Evolutionary conservation across 768 basidiomycete genomes (phyloP).

Genomic region (Termitomyces bulborhizus): DNA sequence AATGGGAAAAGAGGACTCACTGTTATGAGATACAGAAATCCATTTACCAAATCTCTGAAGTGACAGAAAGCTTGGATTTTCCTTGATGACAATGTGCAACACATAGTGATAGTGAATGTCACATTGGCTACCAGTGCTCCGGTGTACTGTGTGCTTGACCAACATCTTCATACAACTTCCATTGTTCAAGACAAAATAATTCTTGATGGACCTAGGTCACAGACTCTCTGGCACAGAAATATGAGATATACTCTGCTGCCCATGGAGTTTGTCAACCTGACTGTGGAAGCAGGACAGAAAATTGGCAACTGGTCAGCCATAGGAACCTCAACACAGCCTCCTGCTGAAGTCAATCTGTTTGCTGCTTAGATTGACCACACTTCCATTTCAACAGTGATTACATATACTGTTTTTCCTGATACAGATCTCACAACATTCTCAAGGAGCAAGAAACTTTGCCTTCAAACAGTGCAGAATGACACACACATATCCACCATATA

Average conservation of each 20-base stretch:
- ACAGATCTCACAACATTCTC: constrained; percentile 31
- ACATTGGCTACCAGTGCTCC: constrained; percentile 37
- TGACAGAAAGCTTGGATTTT: constrained; percentile 77
- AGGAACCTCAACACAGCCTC: constrained; percentile 57
- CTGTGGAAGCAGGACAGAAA: constrained; percentile 37
- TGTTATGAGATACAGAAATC: constrained; percentile 65
- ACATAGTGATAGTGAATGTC: constrained; percentile 53
- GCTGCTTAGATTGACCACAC: constrained; percentile 52
- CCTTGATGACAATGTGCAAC: constrained; percentile 55
- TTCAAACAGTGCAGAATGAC: constrained; percentile 42
- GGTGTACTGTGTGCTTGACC: constrained; percentile 63
- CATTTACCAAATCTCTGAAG: constrained; percentile 41
- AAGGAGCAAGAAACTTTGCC: constrained; percentile 15
- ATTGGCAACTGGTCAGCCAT: constrained; percentile 57
- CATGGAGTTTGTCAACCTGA: constrained; percentile 25
- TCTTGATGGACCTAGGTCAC: constrained; percentile 11
- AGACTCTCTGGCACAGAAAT: constrained; percentile 56
- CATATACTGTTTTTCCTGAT: constrained; percentile 56
- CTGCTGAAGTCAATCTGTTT: constrained; percentile 56
- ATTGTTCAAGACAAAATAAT: constrained; percentile 35
- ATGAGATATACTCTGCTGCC: constrained; percentile 54
- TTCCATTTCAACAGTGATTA: constrained; percentile 26
- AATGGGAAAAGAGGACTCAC: constrained; percentile 50
- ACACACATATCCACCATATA: constrained; percentile 44
- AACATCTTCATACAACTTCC: constrained; percentile 38